Evolutionary conservation across 768 basidiomycete species (phyloP), one percentile per base, ranked within the genome.

Genomic region (Boletus speciosus): DNA sequence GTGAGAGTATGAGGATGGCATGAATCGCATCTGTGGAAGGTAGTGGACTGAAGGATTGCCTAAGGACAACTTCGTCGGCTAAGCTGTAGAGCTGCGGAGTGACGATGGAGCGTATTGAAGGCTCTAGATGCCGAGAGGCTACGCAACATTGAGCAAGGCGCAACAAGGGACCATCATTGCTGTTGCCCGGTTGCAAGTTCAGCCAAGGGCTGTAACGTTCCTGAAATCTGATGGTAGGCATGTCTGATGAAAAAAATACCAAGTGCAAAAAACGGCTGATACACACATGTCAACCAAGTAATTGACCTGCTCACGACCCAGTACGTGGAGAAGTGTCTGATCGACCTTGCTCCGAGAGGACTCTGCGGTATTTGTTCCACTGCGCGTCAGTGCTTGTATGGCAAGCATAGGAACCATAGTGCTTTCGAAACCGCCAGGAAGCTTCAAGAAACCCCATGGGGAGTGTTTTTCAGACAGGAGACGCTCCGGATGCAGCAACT

Each of bases 121-220:
- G 60, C 16, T 74, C 72, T 1, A 79, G 60, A 59, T 80, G 78
- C 38, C 78, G 67, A 34, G 76, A 75, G 15, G 78, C 73, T 25
- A 80, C 61, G 37, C 75, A 75, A 54, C 78, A 80, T 27, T 79
- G 74, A 11, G 76, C 76, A 32, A 79, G 67, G 46, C 75, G 71
- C 15, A 79, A 63, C 25, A 79, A 59, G 15, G 72, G 66, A 3
- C 64, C 65, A 43, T 70, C 69, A 34, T 58, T 63, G 8, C 65
- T 64, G 34, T 59, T 62, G 25, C 63, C 55, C 2, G 71, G 73
- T 6, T 73, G 74, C 11, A 78, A 56, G 47, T 68, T 69, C 21
- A 79, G 50, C 78, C 78, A 79, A 29, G 78, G 78, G 14, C 59
- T 67, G 49, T 80, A 78, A 21, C 69, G 68, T 45, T 67, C 66